Evolutionary conservation across 257 asterid species (phyloP).

Genomic region (Solanum dulcamara): DNA sequence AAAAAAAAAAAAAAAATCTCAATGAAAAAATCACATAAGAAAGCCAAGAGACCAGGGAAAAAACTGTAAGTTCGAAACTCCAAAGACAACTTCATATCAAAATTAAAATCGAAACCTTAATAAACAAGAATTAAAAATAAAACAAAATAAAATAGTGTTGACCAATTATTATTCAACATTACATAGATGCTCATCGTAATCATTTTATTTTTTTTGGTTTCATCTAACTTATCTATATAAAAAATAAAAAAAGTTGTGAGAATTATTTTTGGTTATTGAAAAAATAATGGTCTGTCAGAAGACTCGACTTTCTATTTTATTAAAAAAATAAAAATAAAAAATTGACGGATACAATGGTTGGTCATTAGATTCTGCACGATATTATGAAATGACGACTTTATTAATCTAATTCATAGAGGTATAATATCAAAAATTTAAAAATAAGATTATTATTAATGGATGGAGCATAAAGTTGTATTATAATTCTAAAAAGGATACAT

Average conservation of each 20-base stretch:
- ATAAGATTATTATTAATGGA: neutral
- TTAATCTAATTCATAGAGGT: neutral
- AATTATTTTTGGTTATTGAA: neutral
- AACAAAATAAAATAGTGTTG: neutral
- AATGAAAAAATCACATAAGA: too few relatives aligned
- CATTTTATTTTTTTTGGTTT: neutral
- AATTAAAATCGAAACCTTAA: neutral
- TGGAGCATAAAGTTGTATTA: neutral
- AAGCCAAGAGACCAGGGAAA: too few relatives aligned
- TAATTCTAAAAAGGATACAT: neutral
- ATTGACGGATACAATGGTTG: neutral
- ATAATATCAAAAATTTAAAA: neutral
- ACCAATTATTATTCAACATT: neutral
- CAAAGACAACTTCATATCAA: neutral
- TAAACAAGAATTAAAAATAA: neutral
- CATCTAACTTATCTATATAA: neutral
- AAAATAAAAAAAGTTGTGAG: neutral
- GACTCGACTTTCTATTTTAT: neutral
- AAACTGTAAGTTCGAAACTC: neutral
- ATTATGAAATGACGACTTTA: neutral
- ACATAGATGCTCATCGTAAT: neutral
- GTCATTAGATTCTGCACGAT: neutral
- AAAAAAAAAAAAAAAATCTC: neutral
- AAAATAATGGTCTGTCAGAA: neutral
- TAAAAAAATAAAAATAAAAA: neutral